Evolutionary conservation across 345 rosid species (phyloP), one percentile per base, ranked within the genome.

Genomic region (Populus euphratica): DNA sequence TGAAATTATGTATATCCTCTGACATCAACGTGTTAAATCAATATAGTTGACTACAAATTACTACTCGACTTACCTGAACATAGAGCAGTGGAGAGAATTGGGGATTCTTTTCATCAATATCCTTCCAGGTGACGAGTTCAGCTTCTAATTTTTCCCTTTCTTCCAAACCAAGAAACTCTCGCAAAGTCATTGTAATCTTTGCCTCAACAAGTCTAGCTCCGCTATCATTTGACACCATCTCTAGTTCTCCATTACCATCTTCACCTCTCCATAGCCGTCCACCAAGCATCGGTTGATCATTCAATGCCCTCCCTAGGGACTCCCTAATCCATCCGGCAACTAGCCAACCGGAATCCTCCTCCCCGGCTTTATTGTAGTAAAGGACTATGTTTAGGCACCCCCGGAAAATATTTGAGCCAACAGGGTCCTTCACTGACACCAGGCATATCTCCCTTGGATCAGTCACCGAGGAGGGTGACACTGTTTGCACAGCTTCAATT

Each of bases 281-380:
- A 2, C 87, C 16, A 9, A 89, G 80, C 83, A 90, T 25, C 1
- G 98, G 93, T 70, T 87, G 86, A 84, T 90, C 92, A 20, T 54
- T 31, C 67, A 92, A 73, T 16, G 87, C 94, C 74, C 80, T 85
- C 4, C 86, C 87, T 11, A 94, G 84, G 4, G 98, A 91, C 78
- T 90, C 95, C 85, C 82, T 93, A 5, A 91, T 86, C 94, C 93
- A 91, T 11, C 97, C 93, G 3, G 97, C 90, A 8, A 76, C 84
- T 14, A 76, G 21, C 94, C 94, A 87, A 1, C 93, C 96, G 11
- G 91, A 87, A 69, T 81, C 91, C 29, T 79, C 69, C 66, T 84
- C 91, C 78, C 8, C 63, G 31, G 25, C 78, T 38, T 86, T 75
- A 25, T 81, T 80, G 73, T 88, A 90, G 76, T 78, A 89, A 6